These are phyloP conservation scores for Immersiporthe knoxdaviesiana DNA, from an alignment of 2,329 filamentous ascomycete genomes.

Conservation along the genomic window DNA sequence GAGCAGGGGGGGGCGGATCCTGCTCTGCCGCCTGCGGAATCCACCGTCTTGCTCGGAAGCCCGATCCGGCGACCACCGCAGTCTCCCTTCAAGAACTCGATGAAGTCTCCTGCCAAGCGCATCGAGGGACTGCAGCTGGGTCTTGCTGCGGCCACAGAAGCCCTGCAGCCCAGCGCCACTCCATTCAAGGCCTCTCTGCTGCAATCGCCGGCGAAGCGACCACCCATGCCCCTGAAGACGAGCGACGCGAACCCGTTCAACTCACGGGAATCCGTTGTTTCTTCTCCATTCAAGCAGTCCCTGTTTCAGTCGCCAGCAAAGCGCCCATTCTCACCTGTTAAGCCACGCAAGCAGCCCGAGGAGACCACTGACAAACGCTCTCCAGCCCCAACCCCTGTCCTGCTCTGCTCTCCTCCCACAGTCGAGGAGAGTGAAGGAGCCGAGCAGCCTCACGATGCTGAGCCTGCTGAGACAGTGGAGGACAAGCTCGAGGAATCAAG, in stretches of 20 bases:
- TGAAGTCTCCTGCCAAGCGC: conserved; percentile 60
- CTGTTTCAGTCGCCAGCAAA: conserved; percentile 51
- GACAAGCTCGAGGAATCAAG: conserved; percentile 19
- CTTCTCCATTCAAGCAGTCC: conserved; percentile 50
- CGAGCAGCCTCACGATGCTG: neutral
- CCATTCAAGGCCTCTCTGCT: conserved; percentile 47
- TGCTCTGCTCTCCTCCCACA: conserved; percentile 17
- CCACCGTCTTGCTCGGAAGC: conserved; percentile 50
- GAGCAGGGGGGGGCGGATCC: neutral
- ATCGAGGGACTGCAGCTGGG: conserved; percentile 45
- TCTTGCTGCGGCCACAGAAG: conserved; percentile 28
- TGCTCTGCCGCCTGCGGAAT: conserved; percentile 41
- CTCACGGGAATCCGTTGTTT: conserved; percentile 35
- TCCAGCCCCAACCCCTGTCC: conserved; percentile 23
- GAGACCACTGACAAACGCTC: conserved; percentile 31
- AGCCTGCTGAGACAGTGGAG: conserved; percentile 4
- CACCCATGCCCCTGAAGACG: conserved; percentile 49
- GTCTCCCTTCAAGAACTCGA: conserved; percentile 57
- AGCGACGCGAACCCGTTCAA: conserved; percentile 37
- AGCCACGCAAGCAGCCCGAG: conserved; percentile 41
- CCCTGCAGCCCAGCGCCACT: conserved; percentile 37
- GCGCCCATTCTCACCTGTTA: conserved; percentile 40
- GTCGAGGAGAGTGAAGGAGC: conserved; percentile 15
- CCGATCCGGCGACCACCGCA: conserved; percentile 59
- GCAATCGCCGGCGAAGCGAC: conserved; percentile 56